Evolutionary conservation across 164 flowering plant species (phyloP), one percentile per base, ranked within the genome.

Genomic region (Cinnamomum chago): DNA sequence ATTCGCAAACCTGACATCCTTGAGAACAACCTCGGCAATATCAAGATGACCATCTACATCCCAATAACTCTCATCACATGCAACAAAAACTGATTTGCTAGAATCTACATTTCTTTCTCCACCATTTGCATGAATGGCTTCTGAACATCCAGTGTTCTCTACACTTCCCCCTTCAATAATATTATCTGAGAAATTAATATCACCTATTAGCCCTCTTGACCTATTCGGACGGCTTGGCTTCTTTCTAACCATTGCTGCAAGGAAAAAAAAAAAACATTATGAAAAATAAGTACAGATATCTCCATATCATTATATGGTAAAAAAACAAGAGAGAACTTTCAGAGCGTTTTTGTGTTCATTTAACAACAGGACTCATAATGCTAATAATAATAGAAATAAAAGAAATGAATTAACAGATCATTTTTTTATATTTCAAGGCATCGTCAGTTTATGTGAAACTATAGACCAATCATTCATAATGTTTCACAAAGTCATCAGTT

Each of bases 11-110:
- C 70, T 79, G 71, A 88, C 84, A 79, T 86, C 82, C 1, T 65
- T 76, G 25, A 95, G 77, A 76, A 89, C 76, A 76, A 95, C 70
- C 83, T 95, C 95, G 0, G 97, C 89, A 58, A 93, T 73, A 78
- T 95, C 97, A 50, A 82, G 78, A 72, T 90, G 97, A 76, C 87
- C 86, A n/a, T 82, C 78, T 1, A 77, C 78, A 65, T 15, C 74
- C 85, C 87, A 85, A 78, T 50, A 15, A 71, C 66, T 60, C 72
- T 79, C 68, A 77, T 88, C 88, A 76, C 88, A 76, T 71, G 88
- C 85, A 2, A 92, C 86, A 68, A 79, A 89, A 74, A 78, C 82
- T 0, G 82, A 85, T 71, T 76, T 40, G 17, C 75, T 78, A 62
- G 28, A 28, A 15, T 22, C 75, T 33, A 11, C 67, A 52, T 25